Base-by-base conservation (phyloP, 805 yeast genomes). In the Monosporozyma unispora region DNA sequence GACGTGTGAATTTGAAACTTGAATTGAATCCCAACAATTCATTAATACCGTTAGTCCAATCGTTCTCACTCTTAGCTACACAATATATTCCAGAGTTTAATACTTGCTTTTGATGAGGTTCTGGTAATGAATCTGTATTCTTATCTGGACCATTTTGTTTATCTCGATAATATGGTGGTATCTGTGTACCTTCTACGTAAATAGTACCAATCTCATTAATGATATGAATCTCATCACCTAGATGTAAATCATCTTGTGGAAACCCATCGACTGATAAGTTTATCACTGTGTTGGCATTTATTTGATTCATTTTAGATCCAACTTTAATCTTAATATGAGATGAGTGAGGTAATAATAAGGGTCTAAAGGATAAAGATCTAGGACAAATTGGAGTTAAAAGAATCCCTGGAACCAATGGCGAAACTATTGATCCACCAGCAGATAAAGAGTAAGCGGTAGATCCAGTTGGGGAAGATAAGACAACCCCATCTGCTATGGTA, bases 371-470 rank as follows among this genome's bases (percentile, higher is more conserved):
- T 27, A 90, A 71, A 12, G 95, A 85, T 50, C 96, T 69, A 7
- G 98, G 97, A 61, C 96, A 89, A 46, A 90, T 87, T 10, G 97
- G 97, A 0, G 96, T 86, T 29, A 90, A 66, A 44, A 90, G 69
- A 10, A 87, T 82, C 52, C 93, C 83, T 14, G 88, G 84, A 8
- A 90, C 95, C 47, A 81, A 69, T 0, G 98, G 97, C 55, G 90
- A 95, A 1, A 87, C 91, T 51, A 90, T 90, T 12, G 96, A 81
- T 1, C 98, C 98, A 12, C 98, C 97, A 0, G 95, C 80, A 27
- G 87, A 79, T 47, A 90, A 70, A 0, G 96, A 86, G 61, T 90
- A 90, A 0, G 97, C 96, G 0, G 97, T 90, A 9, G 96, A 87
- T 0, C 98, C 98, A 0, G 97, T 90, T 16, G 98, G 98, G 0